phyloP scores from a whole-genome alignment of 371 early-diverging fungal species.

The Mucor racemosus region DNA sequence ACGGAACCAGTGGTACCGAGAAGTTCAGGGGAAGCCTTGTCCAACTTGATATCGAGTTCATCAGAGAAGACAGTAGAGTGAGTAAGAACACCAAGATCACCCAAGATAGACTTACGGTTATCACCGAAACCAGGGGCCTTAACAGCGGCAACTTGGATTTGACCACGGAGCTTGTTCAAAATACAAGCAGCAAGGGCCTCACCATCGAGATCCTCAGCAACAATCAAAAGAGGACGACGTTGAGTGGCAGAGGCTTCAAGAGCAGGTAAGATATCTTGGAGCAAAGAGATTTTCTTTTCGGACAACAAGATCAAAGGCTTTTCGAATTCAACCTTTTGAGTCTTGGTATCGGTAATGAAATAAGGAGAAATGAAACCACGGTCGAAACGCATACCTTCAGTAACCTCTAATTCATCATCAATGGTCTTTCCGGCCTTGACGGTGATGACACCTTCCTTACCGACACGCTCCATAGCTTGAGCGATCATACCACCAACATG shows the following conservation, averaged over 20 bases:
- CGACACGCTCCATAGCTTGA: conserved; percentile 98
- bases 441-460: conserved; percentile 99
- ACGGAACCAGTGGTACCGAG: conserved; percentile 88
- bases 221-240: conserved; percentile 95
- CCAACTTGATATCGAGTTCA: conserved; percentile 94
- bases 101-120: conserved; percentile 97
- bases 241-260: conserved; percentile 92
- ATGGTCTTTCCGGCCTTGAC: conserved; percentile 99
- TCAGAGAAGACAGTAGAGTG: conserved; percentile 94
- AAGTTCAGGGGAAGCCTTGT: conserved; percentile 89
- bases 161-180: conserved; percentile 98
- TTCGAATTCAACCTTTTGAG: conserved; percentile 98
- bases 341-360: conserved; percentile 97
- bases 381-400: conserved; percentile 99
- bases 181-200: conserved; percentile 98
- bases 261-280: conserved; percentile 95
- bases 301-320: conserved; percentile 95
- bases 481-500: conserved; percentile 96
- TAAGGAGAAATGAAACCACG: conserved; percentile 99
- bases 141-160: conserved; percentile 94
- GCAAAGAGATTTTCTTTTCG: conserved; percentile 95
- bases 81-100: conserved; percentile 95
- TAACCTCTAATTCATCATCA: conserved; percentile 95
- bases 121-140: conserved; percentile 99
- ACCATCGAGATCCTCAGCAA: conserved; percentile 98